Evolutionary conservation across 345 rosid genomes (phyloP), one percentile per base, ranked within the genome.

Genomic region (Citrus glauca): DNA sequence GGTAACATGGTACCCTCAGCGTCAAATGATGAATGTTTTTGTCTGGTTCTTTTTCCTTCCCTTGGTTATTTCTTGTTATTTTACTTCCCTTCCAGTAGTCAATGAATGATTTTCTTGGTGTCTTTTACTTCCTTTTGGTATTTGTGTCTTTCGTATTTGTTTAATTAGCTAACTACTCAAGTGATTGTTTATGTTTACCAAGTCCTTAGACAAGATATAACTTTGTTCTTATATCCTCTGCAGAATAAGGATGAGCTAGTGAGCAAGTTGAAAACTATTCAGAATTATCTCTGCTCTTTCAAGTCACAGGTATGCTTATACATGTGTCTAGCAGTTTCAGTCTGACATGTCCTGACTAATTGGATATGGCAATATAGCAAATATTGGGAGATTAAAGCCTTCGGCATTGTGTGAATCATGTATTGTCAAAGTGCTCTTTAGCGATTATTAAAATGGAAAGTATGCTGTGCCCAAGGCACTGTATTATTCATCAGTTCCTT

Each of bases 241-340:
- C 88, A 97, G 98, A 95, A 90, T 83, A 97, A 91, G 82, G 93
- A 91, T 40, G 88, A 84, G 79, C 81, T 93, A 42, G 89, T 91
- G 33, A 73, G 87, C 74, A 97, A 94, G 82, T 82, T 94, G 79
- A 93, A 93, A 84, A 94, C 88, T 65, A 91, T 97, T 76, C 94
- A 93, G 85, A 90, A 91, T 82, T 93, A 97, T 85, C 92, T 97
- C 59, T 91, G 97, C 88, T 91, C 98, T 30, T 94, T 94, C 81
- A 81, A 86, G 66, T 85, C 93, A 59, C 94, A 89, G 97, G 98
- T 96, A 79, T 75, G 80, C 73, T 55, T 50, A 77, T 66, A 77
- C 48, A 66, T 66, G 66, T 69, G 20, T 74, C 48, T 8, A 63
- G 57, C 37, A 38, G 57, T 40, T 57, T 57, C 53, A n/a, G 20